Evolutionary conservation across 106 monocot genomes (phyloP).

Genomic region (Dendrobium catenatum): DNA sequence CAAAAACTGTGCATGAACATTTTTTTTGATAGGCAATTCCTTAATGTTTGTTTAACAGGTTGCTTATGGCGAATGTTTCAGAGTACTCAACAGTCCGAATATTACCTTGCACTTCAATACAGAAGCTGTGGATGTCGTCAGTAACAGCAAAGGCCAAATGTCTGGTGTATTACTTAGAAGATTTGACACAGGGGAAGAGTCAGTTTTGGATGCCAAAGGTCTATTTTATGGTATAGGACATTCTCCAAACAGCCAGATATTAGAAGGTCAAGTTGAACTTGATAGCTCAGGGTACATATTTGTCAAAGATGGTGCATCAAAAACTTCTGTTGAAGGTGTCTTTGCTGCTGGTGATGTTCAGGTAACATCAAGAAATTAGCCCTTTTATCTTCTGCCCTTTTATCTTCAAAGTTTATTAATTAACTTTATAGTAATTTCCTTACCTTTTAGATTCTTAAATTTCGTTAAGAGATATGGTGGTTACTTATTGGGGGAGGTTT

Average conservation of each 20-base stretch:
- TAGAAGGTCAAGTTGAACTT: slow-evolving; percentile 87
- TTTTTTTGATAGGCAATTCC: slow-evolving; percentile 20
- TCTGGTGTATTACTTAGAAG: slow-evolving; percentile 67
- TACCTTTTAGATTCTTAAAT: neutral
- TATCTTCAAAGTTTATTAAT: neutral
- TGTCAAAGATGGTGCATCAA: slow-evolving; percentile 68
- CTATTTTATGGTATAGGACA: slow-evolving; percentile 97
- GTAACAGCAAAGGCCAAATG: slow-evolving; percentile 91
- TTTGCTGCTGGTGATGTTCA: slow-evolving; percentile 99
- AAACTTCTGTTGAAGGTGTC: slow-evolving; percentile 92
- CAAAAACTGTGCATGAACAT: neutral
- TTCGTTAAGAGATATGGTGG: neutral
- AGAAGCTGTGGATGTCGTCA: slow-evolving; percentile 69
- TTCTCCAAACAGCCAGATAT: slow-evolving; percentile 83
- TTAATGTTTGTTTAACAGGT: slow-evolving; percentile 99
- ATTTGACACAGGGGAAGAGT: slow-evolving; percentile 64
- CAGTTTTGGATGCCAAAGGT: slow-evolving; percentile 74
- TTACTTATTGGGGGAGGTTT: neutral
- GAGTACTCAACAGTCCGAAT: slow-evolving; percentile 96
- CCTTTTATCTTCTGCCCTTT: neutral
- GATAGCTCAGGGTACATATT: slow-evolving; percentile 70
- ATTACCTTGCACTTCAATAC: slow-evolving; percentile 96
- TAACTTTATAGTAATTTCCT: neutral
- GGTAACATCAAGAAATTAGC: slow-evolving; percentile 29
- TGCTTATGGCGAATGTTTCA: slow-evolving; percentile 99